Conservation (phyloP, 2,329 filamentous ascomycete genomes). For the Xylaria digitata region DNA sequence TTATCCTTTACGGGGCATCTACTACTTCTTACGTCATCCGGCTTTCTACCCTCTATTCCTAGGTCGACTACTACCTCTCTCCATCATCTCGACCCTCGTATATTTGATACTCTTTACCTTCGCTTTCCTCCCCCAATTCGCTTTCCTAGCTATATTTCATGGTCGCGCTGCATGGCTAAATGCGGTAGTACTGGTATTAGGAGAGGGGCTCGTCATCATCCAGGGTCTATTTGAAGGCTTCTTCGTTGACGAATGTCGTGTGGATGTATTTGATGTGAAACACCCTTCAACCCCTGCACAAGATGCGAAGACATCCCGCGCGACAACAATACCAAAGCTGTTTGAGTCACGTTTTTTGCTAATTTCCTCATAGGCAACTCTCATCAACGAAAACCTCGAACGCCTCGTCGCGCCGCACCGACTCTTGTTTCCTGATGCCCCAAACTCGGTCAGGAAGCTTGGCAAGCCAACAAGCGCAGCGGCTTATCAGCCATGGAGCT, state of each 20-base stretch:
- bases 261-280: conserved; percentile 85
- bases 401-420: conserved; percentile 75
- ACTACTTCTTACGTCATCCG: conserved; percentile 81
- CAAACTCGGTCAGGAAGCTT: conserved; percentile 80
- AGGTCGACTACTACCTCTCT: conserved; percentile 80
- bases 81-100: conserved; percentile 83
- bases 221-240: conserved; percentile 79
- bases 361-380: conserved; percentile 64
- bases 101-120: conserved; percentile 89
- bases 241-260: conserved; percentile 81
- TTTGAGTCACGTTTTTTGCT: conserved; percentile 8
- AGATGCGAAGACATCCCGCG: neutral
- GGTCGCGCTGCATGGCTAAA: conserved; percentile 89
- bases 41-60: conserved; percentile 86
- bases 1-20: conserved; percentile 77
- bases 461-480: conserved; percentile 83
- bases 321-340: neutral
- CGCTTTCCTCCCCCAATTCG: conserved; percentile 87
- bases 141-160: conserved; percentile 90
- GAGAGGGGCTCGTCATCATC: conserved; percentile 79
- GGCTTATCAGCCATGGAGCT: conserved; percentile 87
- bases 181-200: conserved; percentile 86
- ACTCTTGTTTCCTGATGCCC: conserved; percentile 73
- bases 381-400: conserved; percentile 78
- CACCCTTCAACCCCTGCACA: neutral